Conservation (phyloP, 2,329 filamentous ascomycete genomes). For the Onygenales sp. region DNA sequence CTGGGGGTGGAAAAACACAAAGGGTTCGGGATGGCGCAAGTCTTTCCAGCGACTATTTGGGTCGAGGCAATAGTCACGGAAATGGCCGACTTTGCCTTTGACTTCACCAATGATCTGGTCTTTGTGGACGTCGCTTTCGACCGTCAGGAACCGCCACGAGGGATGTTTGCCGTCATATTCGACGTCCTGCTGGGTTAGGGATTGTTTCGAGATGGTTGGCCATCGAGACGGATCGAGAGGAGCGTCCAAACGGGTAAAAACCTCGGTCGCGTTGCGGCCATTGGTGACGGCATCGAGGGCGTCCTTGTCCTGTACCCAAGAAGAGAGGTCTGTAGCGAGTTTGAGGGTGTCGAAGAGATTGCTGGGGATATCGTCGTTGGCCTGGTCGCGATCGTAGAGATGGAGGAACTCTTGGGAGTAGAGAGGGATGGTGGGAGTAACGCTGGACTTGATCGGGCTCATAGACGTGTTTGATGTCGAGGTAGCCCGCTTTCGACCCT, state of each 20-base stretch:
- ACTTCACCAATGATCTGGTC: slow-evolving; percentile 59
- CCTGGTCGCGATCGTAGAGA: slow-evolving; percentile 57
- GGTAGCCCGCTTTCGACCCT: slow-evolving; percentile 48
- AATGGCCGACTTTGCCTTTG: slow-evolving; percentile 65
- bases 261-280: slow-evolving; percentile 52
- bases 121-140: slow-evolving; percentile 41
- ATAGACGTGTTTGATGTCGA: slow-evolving; percentile 50
- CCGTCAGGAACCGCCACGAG: slow-evolving; percentile 55
- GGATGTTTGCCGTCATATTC: slow-evolving; percentile 49
- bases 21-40: slow-evolving; percentile 51
- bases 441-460: slow-evolving; percentile 62
- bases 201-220: slow-evolving; percentile 44
- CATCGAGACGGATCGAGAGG: slow-evolving; percentile 46
- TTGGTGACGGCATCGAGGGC: slow-evolving; percentile 60
- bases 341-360: slow-evolving; percentile 71
- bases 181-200: slow-evolving; percentile 40
- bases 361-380: slow-evolving; percentile 51
- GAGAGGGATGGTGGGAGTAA: slow-evolving; percentile 56
- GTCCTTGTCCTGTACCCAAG: slow-evolving; percentile 68
- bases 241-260: slow-evolving; percentile 56
- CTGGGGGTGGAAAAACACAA: slow-evolving; percentile 78
- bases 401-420: slow-evolving; percentile 69
- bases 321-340: slow-evolving; percentile 63
- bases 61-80: slow-evolving; percentile 62
- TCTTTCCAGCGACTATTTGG: slow-evolving; percentile 59